Evolutionary conservation across 345 rosid species (phyloP).

Genomic region (Conringia planisiliqua): DNA sequence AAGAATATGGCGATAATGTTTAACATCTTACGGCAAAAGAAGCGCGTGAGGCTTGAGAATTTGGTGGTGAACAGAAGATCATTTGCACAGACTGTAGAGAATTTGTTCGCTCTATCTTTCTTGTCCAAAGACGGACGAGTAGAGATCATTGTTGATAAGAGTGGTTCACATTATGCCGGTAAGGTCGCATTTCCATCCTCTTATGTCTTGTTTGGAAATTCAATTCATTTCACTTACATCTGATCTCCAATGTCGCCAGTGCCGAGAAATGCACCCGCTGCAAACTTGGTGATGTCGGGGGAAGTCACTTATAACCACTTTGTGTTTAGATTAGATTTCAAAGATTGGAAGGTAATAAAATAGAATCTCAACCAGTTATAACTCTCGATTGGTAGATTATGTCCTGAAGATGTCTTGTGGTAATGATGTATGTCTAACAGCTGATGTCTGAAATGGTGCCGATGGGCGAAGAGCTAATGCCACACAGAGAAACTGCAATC

Average conservation of each 20-base stretch:
- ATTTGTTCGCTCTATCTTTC: constrained; percentile 85
- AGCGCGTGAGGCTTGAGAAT: constrained; percentile 59
- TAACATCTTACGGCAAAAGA: constrained; percentile 54
- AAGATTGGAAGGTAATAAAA: constrained; percentile 79
- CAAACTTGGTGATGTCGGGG: constrained; percentile 50
- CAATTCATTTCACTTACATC: not conserved
- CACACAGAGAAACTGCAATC: constrained; percentile 34
- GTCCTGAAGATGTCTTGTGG: not conserved
- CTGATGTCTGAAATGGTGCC: constrained; percentile 52
- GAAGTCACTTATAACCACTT: constrained; percentile 68
- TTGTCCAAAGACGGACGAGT: constrained; percentile 86
- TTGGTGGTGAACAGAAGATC: constrained; percentile 69
- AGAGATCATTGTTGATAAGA: constrained; percentile 51
- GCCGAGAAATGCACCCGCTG: constrained; percentile 80
- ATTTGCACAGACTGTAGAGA: constrained; percentile 91
- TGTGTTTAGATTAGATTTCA: constrained; percentile 82
- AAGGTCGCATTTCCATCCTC: constrained; percentile 29
- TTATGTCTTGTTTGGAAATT: not conserved
- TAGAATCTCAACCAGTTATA: not conserved
- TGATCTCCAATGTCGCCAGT: constrained; percentile 38
- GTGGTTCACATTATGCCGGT: constrained; percentile 74
- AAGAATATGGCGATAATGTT: constrained; percentile 77
- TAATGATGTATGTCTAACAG: constrained; percentile 35
- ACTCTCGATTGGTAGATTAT: not conserved
- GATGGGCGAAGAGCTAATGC: constrained; percentile 77